Base-by-base conservation (phyloP, 768 basidiomycete species). In the Pleurotus pulmonarius region DNA sequence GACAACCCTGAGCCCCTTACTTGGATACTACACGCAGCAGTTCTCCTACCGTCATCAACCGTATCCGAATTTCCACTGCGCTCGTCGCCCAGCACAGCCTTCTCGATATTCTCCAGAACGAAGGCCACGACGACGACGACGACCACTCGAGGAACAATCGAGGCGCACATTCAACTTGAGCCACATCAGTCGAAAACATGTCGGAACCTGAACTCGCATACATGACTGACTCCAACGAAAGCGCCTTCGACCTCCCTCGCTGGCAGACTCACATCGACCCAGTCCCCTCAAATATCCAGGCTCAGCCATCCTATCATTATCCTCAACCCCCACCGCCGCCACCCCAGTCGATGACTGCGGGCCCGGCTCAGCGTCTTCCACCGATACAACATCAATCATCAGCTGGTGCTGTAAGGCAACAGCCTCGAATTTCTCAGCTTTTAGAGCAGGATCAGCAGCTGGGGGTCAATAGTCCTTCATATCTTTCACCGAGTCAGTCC, bases 161-260 rank as follows among this genome's bases (percentile, higher is more conserved):
- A 43, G 58, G 60, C 59, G 51, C 58, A 49, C 59, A 52, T 56
- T 59, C 59, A 60, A 64, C 63, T 57, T 59, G 39, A 58, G 52
- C 59, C 56, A 60, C 59, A 58, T 59, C 57, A 59, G 66, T 59
- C 37, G 64, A 63, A 69, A 69, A 65, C 71, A 88, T 88, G 86
- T 87, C 86, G 66, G 85, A 88, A 81, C 80, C 85, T 68, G 85
- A 88, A 75, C 79, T 85, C 58, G 79, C 78, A 63, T 87, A 85
- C 82, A 88, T 89, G 78, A 76, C 79, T 74, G 83, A 82, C 76
- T 72, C 84, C 65, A 88, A 89, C 85, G 88, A 90, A 76, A 83
- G 83, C 74, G 51, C 51, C 25, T 92, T 89, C 74, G 88, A 90
- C 73, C 64, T 98, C 82, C 79, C 85, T 79, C 63, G 82, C 83